A percentile compares a stretch with the other conserved stretches of the same genome.
phyloP scores from a whole-genome alignment of 164 flowering plant species.

The Kalanchoe fedtschenkoi region DNA sequence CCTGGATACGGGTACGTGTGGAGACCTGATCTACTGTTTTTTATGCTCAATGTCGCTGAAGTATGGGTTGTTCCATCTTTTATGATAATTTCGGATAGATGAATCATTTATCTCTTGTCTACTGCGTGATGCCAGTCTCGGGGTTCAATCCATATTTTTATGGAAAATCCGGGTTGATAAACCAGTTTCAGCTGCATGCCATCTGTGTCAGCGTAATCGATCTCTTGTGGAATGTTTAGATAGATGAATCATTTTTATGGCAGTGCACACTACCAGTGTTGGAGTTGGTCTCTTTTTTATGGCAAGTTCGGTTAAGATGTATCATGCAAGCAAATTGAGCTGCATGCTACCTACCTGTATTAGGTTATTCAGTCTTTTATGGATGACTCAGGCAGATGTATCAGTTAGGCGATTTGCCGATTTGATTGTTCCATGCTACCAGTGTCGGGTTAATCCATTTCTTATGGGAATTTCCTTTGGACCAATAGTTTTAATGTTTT shows the following conservation, averaged over 20 bases:
- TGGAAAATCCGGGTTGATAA: neutral
- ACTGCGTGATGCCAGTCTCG: neutral
- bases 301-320: no score
- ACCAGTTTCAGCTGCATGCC: no score
- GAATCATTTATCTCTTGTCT: neutral
- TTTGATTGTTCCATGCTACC: neutral
- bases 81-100: neutral
- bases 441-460: neutral
- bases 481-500: neutral
- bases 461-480: no score
- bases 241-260: no score
- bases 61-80: neutral
- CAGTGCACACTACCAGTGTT: no score
- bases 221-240: no score
- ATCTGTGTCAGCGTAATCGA: no score
- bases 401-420: neutral
- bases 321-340: no score
- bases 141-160: neutral
- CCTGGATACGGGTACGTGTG: slow-evolving; percentile 37
- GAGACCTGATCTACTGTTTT: neutral
- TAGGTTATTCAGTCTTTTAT: no score
- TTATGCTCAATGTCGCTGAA: neutral
- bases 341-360: no score
- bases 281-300: no score
- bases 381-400: no score